phyloP scores from a whole-genome alignment of 2,329 filamentous ascomycete species.

The Monosporascus sp. region DNA sequence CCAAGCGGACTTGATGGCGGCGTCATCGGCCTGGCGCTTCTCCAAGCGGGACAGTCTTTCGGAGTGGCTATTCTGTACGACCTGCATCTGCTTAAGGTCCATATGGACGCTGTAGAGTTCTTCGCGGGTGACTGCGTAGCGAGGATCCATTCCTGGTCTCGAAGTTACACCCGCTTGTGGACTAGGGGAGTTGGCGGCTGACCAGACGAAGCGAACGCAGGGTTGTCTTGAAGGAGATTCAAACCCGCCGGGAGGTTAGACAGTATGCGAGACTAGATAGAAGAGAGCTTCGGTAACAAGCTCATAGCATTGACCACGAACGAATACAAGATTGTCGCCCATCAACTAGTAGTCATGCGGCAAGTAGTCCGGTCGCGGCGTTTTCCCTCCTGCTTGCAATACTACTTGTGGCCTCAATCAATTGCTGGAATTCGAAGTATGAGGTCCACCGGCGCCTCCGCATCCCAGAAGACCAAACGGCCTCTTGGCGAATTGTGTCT shows the following conservation, averaged over 20 bases:
- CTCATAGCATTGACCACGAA: slow-evolving; percentile 19
- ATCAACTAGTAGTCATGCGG: slow-evolving; percentile 10
- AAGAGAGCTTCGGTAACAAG: slow-evolving; percentile 12
- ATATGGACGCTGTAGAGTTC: slow-evolving; percentile 65
- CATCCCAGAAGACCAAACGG: slow-evolving; percentile 30
- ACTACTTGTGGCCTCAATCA: slow-evolving; percentile 14
- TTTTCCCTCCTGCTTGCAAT: slow-evolving; percentile 9
- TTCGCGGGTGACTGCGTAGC: slow-evolving; percentile 55
- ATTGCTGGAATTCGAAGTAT: slow-evolving; percentile 23
- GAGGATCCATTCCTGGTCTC: slow-evolving; percentile 56
- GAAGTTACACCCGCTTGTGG: slow-evolving; percentile 8
- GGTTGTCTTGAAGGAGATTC: slow-evolving; percentile 1
- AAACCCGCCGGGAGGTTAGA: slow-evolving; percentile 5
- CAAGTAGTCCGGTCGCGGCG: slow-evolving; percentile 8
- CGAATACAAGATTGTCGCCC: slow-evolving; percentile 9
- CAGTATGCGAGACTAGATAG: slow-evolving; percentile 8
- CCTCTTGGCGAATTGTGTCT: slow-evolving; percentile 18
- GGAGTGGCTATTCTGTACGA: slow-evolving; percentile 56
- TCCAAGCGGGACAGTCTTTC: slow-evolving; percentile 59
- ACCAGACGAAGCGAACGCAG: background rate
- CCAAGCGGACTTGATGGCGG: slow-evolving; percentile 80
- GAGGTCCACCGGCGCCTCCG: slow-evolving; percentile 30
- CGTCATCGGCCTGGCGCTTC: slow-evolving; percentile 63
- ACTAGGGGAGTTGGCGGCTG: slow-evolving; percentile 3
- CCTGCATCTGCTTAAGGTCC: slow-evolving; percentile 64